A percentile compares a stretch with the other conserved stretches of the same genome.
Evolutionary conservation across 352 stramenopile species (phyloP).

Genomic region (Phytophthora ohioensis): DNA sequence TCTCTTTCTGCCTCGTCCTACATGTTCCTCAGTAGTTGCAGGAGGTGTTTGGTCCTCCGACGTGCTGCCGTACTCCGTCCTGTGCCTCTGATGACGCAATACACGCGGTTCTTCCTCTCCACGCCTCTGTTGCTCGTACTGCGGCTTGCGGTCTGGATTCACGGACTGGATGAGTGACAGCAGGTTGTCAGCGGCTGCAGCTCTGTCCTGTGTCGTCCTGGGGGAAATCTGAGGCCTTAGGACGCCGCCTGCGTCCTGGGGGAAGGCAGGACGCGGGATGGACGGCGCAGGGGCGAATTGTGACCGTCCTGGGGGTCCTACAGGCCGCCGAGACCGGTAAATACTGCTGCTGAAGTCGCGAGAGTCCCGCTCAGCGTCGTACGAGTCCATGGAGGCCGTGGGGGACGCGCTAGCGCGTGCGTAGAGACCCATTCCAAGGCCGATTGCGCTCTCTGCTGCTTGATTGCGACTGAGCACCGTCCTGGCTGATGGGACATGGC

Average conservation of each 20-base stretch:
- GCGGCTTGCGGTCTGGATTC: slow-evolving; percentile 6
- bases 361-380: background rate
- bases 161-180: slow-evolving; percentile 43
- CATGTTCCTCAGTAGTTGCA: background rate
- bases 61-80: slow-evolving; percentile 16
- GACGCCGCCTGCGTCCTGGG: slow-evolving; percentile 21
- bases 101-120: background rate
- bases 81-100: background rate
- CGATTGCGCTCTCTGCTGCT: slow-evolving; percentile 12
- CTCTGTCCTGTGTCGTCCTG: slow-evolving; percentile 22
- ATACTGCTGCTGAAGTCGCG: background rate
- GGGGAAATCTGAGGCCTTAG: background rate
- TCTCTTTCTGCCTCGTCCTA: slow-evolving; percentile 17
- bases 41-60: slow-evolving; percentile 25
- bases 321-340: background rate
- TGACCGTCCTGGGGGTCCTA: background rate
- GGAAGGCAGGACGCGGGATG: slow-evolving; percentile 37
- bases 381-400: background rate
- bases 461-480: slow-evolving; percentile 21
- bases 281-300: slow-evolving; percentile 1
- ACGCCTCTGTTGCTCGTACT: slow-evolving; percentile 1
- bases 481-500: too few relatives aligned
- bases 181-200: slow-evolving; percentile 35
- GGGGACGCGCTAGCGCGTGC: slow-evolving; percentile 2
- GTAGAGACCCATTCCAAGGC: slow-evolving; percentile 15